Percentiles rank a stretch among this genome's conserved stretches.
Evolutionary conservation across 352 stramenopile species (phyloP).

Genomic region (Phytophthora sansomeana): DNA sequence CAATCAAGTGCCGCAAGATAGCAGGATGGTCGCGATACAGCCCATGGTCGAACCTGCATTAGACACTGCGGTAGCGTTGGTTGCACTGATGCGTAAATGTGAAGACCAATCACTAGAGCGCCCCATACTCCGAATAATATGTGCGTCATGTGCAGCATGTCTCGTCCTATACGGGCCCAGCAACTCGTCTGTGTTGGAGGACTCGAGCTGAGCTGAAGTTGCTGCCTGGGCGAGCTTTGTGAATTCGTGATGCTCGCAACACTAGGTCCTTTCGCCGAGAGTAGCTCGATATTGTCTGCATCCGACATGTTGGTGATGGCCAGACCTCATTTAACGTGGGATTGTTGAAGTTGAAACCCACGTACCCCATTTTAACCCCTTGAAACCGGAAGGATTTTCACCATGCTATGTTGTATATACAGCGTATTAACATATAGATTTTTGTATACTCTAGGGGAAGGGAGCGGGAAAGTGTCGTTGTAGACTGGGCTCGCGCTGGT

Average conservation of each 20-base stretch:
- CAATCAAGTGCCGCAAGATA: slow-evolving; percentile 47
- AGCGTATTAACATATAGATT: slow-evolving; percentile 7
- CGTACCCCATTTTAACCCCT: too few species aligned
- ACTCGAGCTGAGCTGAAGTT: too few species aligned
- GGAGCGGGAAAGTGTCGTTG: background rate
- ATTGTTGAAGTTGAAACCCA: too few species aligned
- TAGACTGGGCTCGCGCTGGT: background rate
- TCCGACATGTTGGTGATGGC: too few species aligned
- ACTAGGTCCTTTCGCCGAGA: too few species aligned
- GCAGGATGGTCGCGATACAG: slow-evolving; percentile 34
- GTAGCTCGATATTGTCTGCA: too few species aligned
- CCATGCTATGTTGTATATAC: slow-evolving; percentile 8
- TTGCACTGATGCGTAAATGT: slow-evolving; percentile 13
- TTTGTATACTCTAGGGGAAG: slow-evolving; percentile 9
- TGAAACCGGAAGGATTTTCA: slow-evolving; percentile 12
- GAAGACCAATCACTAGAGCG: slow-evolving; percentile 12
- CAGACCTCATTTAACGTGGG: too few species aligned
- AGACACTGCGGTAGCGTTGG: slow-evolving; percentile 16
- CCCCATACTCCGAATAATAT: slow-evolving; percentile 12
- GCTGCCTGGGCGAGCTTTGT: too few species aligned
- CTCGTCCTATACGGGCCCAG: too few species aligned
- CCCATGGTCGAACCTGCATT: slow-evolving; percentile 40
- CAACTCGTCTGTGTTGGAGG: too few species aligned
- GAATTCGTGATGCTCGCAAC: too few species aligned
- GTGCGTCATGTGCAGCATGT: too few species aligned